These are phyloP conservation scores for Xylaria sp. DNA, from an alignment of 2,329 filamentous ascomycete genomes.

Conservation along the genomic window DNA sequence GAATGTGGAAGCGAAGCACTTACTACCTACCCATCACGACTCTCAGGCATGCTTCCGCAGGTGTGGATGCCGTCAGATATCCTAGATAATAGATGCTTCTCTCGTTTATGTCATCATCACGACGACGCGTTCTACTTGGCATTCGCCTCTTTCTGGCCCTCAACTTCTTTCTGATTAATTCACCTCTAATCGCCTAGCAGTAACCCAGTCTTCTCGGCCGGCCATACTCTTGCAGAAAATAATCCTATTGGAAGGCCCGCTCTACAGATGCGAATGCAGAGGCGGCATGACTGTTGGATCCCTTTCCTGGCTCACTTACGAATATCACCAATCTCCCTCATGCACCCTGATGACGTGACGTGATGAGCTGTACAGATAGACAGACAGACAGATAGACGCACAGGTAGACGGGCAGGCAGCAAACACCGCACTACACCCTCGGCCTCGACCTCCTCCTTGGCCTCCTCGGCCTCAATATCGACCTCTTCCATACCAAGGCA, in stretches of 20 bases:
- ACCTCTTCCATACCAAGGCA: constrained; percentile 13
- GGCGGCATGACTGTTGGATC: constrained; percentile 13
- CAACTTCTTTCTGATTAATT: constrained; percentile 9
- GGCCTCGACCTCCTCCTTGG: neutral
- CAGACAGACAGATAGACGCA: neutral
- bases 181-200: constrained; percentile 10
- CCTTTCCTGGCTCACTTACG: neutral
- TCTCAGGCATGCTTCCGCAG: neutral
- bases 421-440: neutral
- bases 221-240: constrained; percentile 4
- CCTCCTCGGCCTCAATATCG: constrained; percentile 4
- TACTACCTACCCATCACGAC: constrained; percentile 18
- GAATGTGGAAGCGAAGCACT: constrained; percentile 18
- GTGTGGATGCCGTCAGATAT: neutral
- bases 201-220: constrained; percentile 6
- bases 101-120: constrained; percentile 18
- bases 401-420: neutral
- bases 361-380: constrained; percentile 15
- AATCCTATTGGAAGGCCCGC: constrained; percentile 20
- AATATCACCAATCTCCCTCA: constrained; percentile 18
- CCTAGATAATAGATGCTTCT: neutral
- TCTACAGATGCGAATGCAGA: constrained; percentile 15
- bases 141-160: constrained; percentile 1
- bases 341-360: constrained; percentile 22
- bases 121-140: constrained; percentile 1